Evolutionary conservation across 78 protist species (phyloP), one percentile per base, ranked within the genome.

Genomic region (Monocercomonoides exilis): DNA sequence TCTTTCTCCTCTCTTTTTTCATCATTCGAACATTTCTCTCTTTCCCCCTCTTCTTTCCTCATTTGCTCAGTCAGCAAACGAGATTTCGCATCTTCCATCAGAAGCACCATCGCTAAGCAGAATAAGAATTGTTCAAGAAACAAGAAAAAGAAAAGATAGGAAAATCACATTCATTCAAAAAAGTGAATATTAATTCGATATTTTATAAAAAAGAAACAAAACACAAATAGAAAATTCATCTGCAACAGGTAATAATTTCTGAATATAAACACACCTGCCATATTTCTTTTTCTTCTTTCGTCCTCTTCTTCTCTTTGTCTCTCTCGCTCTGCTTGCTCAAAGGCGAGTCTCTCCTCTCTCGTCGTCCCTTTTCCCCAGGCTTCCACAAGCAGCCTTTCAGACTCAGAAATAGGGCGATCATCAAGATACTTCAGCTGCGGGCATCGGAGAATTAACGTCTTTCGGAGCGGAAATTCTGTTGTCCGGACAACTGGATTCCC

Each of bases 341-440:
- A 41, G 43, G 11, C 45, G 42, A 79, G n/a, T 6, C 43, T 29
- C 82, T 79, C 82, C 82, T 79, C 43, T 41, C 45, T 33, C 5
- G 82, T 79, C 43, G 4, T 41, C 42, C 82, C 82, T 4, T 21
- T 6, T 32, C 82, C 82, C 85, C 85, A 81, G 46, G 85, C 85
- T 41, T 81, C 85, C 46, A 41, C 1, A 38, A 35, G n/a, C 45
- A 2, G 85, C 46, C 85, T 35, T 45, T 81, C 85, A 29, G 11
- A 33, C 46, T 81, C 85, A 41, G 43, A 81, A 41, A 81, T 45
- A n/a, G 85, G 85, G 63, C 85, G 85, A 6, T 81, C 85, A 41
- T 81, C 85, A 38, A 81, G 42, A 41, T 81, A 41, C 5, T 1
- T 81, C 34, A 81, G 42, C 11, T 41, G 45, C 45, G 3, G 1